These are phyloP conservation scores for Phaeophleospora eucalypticola DNA, from an alignment of 2,329 filamentous ascomycete species.

Conservation along the genomic window DNA sequence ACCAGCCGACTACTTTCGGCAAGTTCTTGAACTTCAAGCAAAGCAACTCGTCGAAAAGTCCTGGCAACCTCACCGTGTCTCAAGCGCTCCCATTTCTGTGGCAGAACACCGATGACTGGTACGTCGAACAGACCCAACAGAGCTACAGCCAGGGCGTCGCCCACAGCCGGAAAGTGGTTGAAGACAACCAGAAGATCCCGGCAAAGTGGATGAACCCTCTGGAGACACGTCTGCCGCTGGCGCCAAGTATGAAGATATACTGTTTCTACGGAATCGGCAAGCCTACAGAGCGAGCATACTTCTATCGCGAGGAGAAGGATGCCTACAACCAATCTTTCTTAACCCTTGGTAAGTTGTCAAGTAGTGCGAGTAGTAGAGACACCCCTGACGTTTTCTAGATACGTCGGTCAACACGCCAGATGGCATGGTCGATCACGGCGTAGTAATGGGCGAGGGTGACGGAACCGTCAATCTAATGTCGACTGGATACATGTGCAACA, in stretches of 20 bases:
- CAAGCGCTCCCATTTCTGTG: conserved; percentile 75
- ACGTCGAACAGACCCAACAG: conserved; percentile 63
- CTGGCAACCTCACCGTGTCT: conserved; percentile 72
- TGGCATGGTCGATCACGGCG: conserved; percentile 68
- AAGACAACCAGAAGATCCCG: conserved; percentile 53
- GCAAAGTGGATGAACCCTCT: conserved; percentile 92
- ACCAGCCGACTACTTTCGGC: conserved; percentile 70
- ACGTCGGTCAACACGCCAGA: conserved; percentile 66
- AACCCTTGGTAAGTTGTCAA: conserved; percentile 25
- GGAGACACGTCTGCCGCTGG: conserved; percentile 79
- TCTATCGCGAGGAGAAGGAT: conserved; percentile 71
- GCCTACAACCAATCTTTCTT: conserved; percentile 57
- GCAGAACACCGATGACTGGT: conserved; percentile 80
- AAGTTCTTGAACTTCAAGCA: conserved; percentile 79
- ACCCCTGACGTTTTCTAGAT: conserved; percentile 39
- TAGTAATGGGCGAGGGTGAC: conserved; percentile 94
- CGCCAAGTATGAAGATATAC: conserved; percentile 87
- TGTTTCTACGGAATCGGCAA: conserved; percentile 97
- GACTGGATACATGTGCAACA: conserved; percentile 93
- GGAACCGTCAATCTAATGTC: conserved; percentile 93
- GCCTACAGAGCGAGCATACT: conserved; percentile 87
- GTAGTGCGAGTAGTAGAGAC: not conserved
- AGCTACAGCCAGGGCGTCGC: conserved; percentile 90
- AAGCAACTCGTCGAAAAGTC: conserved; percentile 53
- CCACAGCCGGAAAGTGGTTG: conserved; percentile 71